phyloP scores from a whole-genome alignment of 176 grass and related monocot species.

The Rhipidocladum racemiflorum region DNA sequence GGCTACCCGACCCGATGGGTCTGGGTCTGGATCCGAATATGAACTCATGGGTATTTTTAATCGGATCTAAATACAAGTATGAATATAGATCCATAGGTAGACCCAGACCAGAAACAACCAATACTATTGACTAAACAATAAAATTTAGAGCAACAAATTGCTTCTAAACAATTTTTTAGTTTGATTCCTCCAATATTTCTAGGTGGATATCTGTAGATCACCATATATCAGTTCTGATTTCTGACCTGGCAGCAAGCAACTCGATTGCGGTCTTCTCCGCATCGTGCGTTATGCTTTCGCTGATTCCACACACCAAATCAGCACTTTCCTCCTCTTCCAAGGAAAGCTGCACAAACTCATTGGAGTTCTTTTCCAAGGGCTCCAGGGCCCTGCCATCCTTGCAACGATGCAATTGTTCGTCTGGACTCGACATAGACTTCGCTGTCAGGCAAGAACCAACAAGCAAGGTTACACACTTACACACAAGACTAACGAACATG shows the following conservation, averaged over 20 bases:
- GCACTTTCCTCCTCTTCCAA: constrained; percentile 23
- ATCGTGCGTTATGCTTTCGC: constrained; percentile 39
- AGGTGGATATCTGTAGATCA: no score
- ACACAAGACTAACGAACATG: not conserved
- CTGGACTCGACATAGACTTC: not conserved
- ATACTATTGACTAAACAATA: no score
- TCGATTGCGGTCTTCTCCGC: constrained; percentile 63
- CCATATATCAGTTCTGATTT: not conserved
- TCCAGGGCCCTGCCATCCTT: not conserved
- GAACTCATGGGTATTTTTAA: no score
- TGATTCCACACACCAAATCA: constrained; percentile 32
- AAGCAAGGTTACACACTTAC: not conserved
- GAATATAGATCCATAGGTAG: no score
- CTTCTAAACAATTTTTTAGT: no score
- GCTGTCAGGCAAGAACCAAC: constrained; percentile 3
- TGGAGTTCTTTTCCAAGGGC: not conserved
- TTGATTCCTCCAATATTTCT: no score
- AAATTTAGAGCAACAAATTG: no score
- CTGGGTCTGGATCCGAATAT: no score
- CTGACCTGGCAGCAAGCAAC: constrained; percentile 71
- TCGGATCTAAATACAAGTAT: no score
- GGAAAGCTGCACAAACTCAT: constrained; percentile 26
- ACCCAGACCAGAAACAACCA: no score
- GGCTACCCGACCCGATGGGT: no score
- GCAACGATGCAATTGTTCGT: not conserved